A percentile compares a stretch with the other conserved stretches of the same genome.
Evolutionary conservation across 345 rosid species (phyloP).

Genomic region (Clausena lansium): DNA sequence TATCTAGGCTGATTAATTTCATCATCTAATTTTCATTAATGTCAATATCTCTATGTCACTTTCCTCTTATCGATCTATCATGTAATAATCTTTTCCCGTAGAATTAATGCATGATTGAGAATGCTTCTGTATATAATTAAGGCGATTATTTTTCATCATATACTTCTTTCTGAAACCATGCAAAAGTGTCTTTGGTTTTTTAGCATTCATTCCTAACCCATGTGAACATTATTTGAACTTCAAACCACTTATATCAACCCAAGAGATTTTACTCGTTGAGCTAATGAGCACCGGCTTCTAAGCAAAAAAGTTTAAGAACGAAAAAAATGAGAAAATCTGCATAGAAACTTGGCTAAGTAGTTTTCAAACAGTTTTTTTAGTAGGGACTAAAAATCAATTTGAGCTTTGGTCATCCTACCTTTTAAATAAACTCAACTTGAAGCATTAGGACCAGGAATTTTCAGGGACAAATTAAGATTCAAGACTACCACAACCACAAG

Average conservation of each 20-base stretch:
- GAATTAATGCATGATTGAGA: neutral
- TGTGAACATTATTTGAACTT: neutral
- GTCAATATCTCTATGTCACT: neutral
- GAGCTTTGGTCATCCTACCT: too few relatives aligned
- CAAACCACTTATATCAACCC: neutral
- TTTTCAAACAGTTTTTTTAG: too few relatives aligned
- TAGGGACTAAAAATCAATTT: too few relatives aligned
- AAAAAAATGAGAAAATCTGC: too few relatives aligned
- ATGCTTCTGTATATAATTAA: neutral
- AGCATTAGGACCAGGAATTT: too few relatives aligned
- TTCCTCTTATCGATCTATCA: neutral
- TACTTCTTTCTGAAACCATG: neutral
- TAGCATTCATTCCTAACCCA: neutral
- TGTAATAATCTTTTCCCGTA: neutral
- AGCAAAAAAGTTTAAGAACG: too few relatives aligned
- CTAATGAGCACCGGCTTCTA: too few relatives aligned
- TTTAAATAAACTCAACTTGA: too few relatives aligned
- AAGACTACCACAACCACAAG: neutral
- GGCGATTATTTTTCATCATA: neutral
- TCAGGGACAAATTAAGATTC: too few relatives aligned
- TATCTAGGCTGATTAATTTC: slow-evolving; percentile 37
- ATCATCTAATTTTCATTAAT: neutral
- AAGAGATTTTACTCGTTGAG: too few relatives aligned
- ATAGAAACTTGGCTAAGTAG: too few relatives aligned
- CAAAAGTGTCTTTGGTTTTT: neutral